Evolutionary conservation across 768 basidiomycete species (phyloP).

Genomic region (Steccherinum ochraceum): DNA sequence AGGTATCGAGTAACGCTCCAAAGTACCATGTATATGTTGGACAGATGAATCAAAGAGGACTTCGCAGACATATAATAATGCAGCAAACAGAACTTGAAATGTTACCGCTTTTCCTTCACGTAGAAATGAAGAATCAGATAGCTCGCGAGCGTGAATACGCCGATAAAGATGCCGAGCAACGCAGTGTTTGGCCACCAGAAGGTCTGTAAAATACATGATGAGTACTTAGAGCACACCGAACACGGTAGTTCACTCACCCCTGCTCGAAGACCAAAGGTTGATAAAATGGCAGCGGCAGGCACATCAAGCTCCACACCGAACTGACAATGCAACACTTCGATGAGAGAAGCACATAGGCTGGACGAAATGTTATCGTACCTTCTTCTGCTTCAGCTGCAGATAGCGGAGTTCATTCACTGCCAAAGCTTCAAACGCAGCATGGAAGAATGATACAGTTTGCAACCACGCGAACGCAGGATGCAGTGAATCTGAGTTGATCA

Average conservation of each 20-base stretch:
- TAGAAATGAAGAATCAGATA: conserved; percentile 80
- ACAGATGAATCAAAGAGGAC: no score
- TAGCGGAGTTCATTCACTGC: conserved; percentile 98
- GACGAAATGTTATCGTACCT: conserved; percentile 40
- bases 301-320: conserved; percentile 97
- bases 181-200: conserved; percentile 99
- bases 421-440: conserved; percentile 95
- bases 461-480: conserved; percentile 72
- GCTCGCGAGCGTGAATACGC: conserved; percentile 66
- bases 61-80: no score
- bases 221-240: conserved; percentile 3
- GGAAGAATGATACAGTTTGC: conserved; percentile 94
- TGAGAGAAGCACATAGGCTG: background rate
- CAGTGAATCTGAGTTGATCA: conserved; percentile 91
- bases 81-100: background rate
- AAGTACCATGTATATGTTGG: no score
- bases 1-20: no score
- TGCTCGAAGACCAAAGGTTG: conserved; percentile 86
- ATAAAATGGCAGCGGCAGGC: conserved; percentile 92
- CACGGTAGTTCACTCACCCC: conserved; percentile 43
- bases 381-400: conserved; percentile 85
- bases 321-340: conserved; percentile 36
- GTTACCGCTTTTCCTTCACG: conserved; percentile 71
- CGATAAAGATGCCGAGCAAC: conserved; percentile 82
- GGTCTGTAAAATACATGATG: conserved; percentile 38